Conservation (phyloP, 2,329 filamentous ascomycete species). For the Tolypocladium amazonense region DNA sequence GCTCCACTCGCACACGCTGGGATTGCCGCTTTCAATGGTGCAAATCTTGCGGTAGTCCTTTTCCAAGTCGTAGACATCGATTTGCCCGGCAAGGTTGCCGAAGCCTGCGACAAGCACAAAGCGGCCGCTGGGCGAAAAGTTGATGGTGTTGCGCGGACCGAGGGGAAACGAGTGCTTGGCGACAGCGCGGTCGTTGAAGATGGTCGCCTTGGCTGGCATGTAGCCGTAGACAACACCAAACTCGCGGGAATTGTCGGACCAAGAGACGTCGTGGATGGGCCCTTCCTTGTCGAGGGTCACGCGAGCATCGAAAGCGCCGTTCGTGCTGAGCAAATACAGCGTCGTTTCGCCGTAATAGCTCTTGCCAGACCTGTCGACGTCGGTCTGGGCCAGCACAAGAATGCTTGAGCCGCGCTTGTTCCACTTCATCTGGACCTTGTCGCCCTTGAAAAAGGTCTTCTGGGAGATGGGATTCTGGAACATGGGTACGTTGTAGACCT, state of each 20-base stretch:
- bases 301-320: constrained; percentile 83
- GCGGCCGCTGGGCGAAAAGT: constrained; percentile 86
- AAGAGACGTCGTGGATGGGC: constrained; percentile 95
- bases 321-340: constrained; percentile 87
- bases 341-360: constrained; percentile 99
- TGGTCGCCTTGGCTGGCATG: constrained; percentile 98
- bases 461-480: constrained; percentile 79
- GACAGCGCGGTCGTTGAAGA: constrained; percentile 85
- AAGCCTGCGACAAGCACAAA: constrained; percentile 94
- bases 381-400: constrained; percentile 92
- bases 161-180: constrained; percentile 78
- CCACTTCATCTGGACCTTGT: constrained; percentile 99
- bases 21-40: constrained; percentile 91
- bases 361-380: constrained; percentile 97
- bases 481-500: constrained; percentile 86
- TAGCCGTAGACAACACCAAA: constrained; percentile 97
- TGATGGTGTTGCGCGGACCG: constrained; percentile 84
- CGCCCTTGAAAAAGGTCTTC: constrained; percentile 98
- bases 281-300: constrained; percentile 93
- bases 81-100: constrained; percentile 92
- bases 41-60: constrained; percentile 88
- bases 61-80: constrained; percentile 93
- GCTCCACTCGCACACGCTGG: constrained; percentile 94
- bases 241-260: constrained; percentile 95
- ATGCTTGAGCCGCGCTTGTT: constrained; percentile 84